These are phyloP conservation scores for Penicillium sp. DNA, from an alignment of 2,329 filamentous ascomycete species.

Conservation along the genomic window DNA sequence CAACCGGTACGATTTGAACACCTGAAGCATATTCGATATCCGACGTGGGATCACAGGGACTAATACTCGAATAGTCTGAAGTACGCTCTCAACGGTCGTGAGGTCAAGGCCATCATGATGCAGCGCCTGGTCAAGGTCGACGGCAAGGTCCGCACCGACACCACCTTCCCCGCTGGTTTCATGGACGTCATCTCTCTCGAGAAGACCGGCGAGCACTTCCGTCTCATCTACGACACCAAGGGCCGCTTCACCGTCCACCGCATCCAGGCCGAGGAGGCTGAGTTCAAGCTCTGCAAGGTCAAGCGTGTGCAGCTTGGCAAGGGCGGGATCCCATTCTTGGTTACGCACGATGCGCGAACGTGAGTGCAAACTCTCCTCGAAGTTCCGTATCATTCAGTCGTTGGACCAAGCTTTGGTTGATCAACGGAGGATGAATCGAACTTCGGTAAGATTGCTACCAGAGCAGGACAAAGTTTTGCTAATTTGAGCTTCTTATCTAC, in stretches of 20 bases:
- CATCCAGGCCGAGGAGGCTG: conserved; percentile 96
- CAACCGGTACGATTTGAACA: conserved; percentile 54
- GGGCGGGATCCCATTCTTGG: conserved; percentile 99
- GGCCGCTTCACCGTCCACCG: conserved; percentile 99
- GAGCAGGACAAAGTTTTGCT: conserved; percentile 34
- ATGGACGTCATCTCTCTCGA: conserved; percentile 99
- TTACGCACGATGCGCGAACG: conserved; percentile 99
- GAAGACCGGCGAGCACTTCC: conserved; percentile 99
- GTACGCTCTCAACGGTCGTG: conserved; percentile 98
- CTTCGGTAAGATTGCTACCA: conserved; percentile 35
- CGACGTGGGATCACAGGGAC: neutral
- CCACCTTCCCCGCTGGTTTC: conserved; percentile 95
- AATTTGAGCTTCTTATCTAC: conserved; percentile 34
- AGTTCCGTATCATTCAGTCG: conserved; percentile 97
- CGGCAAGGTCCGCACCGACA: conserved; percentile 98
- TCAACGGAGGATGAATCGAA: conserved; percentile 44
- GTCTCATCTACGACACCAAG: conserved; percentile 99
- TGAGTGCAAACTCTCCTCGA: conserved; percentile 69
- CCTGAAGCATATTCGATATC: neutral
- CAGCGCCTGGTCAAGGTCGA: conserved; percentile 99
- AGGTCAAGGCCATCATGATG: conserved; percentile 98
- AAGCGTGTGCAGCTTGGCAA: conserved; percentile 99
- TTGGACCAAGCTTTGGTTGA: conserved; percentile 99
- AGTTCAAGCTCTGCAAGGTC: conserved; percentile 99
- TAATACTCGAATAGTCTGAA: conserved; percentile 72